Conservation (phyloP, 2,329 filamentous ascomycete species). For the Ceratocystiopsis sp. region DNA sequence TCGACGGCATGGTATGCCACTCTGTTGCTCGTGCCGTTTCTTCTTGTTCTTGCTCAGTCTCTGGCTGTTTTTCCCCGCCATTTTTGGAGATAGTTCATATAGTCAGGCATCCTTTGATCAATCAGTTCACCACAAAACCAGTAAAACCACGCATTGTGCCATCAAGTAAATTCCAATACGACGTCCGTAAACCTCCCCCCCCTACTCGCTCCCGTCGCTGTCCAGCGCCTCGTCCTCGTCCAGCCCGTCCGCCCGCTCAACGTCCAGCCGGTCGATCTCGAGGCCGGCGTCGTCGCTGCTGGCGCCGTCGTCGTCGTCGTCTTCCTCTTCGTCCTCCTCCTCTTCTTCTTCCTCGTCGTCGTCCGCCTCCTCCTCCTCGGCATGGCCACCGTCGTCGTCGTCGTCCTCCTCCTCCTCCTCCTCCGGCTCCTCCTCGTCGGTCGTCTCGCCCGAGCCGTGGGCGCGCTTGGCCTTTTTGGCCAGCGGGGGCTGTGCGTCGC, state of each 20-base stretch:
- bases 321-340: slow-evolving; percentile 29
- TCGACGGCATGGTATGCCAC: too few species aligned
- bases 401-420: slow-evolving; percentile 19
- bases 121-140: too few species aligned
- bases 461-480: slow-evolving; percentile 21
- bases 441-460: slow-evolving; percentile 16
- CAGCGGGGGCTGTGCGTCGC: slow-evolving; percentile 12
- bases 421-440: slow-evolving; percentile 14
- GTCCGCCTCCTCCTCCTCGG: slow-evolving; percentile 20
- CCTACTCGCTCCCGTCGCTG: slow-evolving; percentile 40
- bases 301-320: slow-evolving; percentile 26
- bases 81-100: too few species aligned
- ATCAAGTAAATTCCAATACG: too few species aligned
- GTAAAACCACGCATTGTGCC: too few species aligned
- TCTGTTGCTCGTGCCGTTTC: too few species aligned
- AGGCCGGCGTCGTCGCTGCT: slow-evolving; percentile 26
- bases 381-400: slow-evolving; percentile 13
- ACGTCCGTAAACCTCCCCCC: too few species aligned
- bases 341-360: slow-evolving; percentile 23
- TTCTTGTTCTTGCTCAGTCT: too few species aligned
- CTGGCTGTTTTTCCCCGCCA: too few species aligned
- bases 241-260: slow-evolving; percentile 29
- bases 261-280: slow-evolving; percentile 25
- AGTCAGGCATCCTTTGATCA: too few species aligned
- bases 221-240: slow-evolving; percentile 45